Evolutionary conservation across 257 asterid species (phyloP), one percentile per base, ranked within the genome.

Genomic region (Gentiana straminea): DNA sequence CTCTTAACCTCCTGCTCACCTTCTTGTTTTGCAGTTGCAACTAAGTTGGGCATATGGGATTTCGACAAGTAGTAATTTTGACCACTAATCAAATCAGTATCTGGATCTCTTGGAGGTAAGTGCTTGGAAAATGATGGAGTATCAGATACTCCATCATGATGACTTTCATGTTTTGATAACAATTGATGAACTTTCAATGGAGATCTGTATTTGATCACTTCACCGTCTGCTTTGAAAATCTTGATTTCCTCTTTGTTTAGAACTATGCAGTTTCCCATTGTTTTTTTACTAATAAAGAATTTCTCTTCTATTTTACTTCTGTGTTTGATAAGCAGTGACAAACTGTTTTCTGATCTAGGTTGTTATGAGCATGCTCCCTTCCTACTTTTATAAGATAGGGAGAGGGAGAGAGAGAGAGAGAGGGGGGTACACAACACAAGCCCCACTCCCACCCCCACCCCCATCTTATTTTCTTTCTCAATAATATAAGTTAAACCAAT

Each of bases 181-280:
- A 83, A 73, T 59, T 81, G 80, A 49, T 73, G 68, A 52, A 78
- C 94, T 69, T 63, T 74, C 3, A 76, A 70, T 6, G 94, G 91
- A 58, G 83, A 35, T 65, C 73, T 80, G 77, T 77, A 81, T 58
- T 82, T 83, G n/a, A 88, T 74, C 56, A 74, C 71, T 64, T 81
- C 76, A 32, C 93, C 95, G 70, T 85, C 88, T 67, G 79, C 61
- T 77, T 80, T 88, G 69, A 82, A 75, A 35, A 82, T 73, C 61
- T 53, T 77, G 51, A 82, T 76, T 32, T 64, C 51, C 43, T 76
- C 74, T 63, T 67, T 65, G 52, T 79, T 80, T 68, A 61, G 61
- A 73, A 68, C 77, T 66, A 88, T 57, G 75, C 93, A 85, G 61
- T 88, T 88, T 33, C 96, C 95, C 96, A 88, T 87, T 33, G 13